Base-by-base conservation (phyloP, 2,329 filamentous ascomycete species). In the Blastomyces silverae region DNA sequence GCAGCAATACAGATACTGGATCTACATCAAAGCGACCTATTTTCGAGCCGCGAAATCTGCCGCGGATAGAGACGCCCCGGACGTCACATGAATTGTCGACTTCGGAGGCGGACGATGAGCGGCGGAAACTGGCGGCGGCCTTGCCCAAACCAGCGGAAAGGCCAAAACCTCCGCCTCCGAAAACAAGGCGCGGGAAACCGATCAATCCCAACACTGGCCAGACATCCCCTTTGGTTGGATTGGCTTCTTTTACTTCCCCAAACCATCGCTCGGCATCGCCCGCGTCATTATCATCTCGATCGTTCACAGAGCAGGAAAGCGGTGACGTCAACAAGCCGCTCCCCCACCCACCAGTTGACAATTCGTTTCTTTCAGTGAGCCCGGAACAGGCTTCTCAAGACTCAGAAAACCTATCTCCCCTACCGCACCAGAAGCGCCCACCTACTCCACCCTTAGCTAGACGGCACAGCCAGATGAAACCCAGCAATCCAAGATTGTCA, bases 121-220 rank as follows among this genome's bases (percentile, higher is more conserved):
- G 73, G 50, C 77, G 71, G 66, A 73, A 68, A 58, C 17, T 52
- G 10, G 34, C 17, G 20, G 22, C 10, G 5, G 22, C 10, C 34
- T 20, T 44, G 46, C 46, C 62, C 46, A 44, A 39, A 44, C 44
- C 46, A 25, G 73, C 67, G 66, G 70, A 82, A 68, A 89, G 88
- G 72, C 87, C 85, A 75, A 85, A 85, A 67, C 88, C 89, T 17
- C 89, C 90, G 5, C 88, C 89, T 7, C 89, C 89, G 13, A 91
- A 84, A 72, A 91, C 89, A 62, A 85, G 89, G 64, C 89, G 92
- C 77, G 91, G 91, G 4, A 92, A 89, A 75, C 82, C 87, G 22
- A 89, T 93, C 68, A 85, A 82, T 68, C 74, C 64, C 64, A 73
- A 74, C 17, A 11, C 34, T 22, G 22, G 22, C 10, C 39, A 52